Evolutionary conservation across 1,139 yeast species (phyloP), one percentile per base, ranked within the genome.

Genomic region (Geotrichum cucujoidarum): DNA sequence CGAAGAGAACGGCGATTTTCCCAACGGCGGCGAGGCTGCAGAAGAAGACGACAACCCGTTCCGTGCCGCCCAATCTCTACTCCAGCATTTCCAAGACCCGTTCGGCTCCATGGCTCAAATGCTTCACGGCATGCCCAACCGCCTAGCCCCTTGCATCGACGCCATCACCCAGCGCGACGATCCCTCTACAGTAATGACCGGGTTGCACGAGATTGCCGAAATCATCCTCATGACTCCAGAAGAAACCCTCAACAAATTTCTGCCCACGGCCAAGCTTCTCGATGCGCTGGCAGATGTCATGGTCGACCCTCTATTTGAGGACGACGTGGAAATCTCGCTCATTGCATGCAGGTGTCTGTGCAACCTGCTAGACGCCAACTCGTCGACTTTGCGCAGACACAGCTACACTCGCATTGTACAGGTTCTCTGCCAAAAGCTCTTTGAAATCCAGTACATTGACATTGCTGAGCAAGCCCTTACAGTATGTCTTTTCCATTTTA

Each of bases 381-480:
- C 80, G 18, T 83, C 83, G 43, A 77, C 81, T 43, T 76, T 83
- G 11, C 76, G 77, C 50, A 77, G 75, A 46, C 81, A 89, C 4
- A 81, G 87, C 6, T 73, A 76, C 38, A 78, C 78, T 24, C 81
- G 84, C 40, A 85, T 84, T 1, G 76, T 89, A 11, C 81, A 80
- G 36, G 80, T 78, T 0, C 69, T 92, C 37, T 80, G 86, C 56
- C 71, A 73, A 11, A 85, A 85, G 57, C 67, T 92, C 40, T 64
- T 78, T 55, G 95, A 88, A 57, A 83, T 90, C 17, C 80, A 81
- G 50, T 89, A 79, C 62, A 90, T 92, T 48, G 98, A 92, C 63
- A 71, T 92, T 51, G 95, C 97, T 0, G 98, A 92, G 63, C 97
- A 90, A 64, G 90, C 92, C 0, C 68, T 92, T 39, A 90, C 83